Evolutionary conservation across 192 early-diverging fungal genomes (phyloP), one percentile per base, ranked within the genome.

Genomic region (Coemansia umbellata): DNA sequence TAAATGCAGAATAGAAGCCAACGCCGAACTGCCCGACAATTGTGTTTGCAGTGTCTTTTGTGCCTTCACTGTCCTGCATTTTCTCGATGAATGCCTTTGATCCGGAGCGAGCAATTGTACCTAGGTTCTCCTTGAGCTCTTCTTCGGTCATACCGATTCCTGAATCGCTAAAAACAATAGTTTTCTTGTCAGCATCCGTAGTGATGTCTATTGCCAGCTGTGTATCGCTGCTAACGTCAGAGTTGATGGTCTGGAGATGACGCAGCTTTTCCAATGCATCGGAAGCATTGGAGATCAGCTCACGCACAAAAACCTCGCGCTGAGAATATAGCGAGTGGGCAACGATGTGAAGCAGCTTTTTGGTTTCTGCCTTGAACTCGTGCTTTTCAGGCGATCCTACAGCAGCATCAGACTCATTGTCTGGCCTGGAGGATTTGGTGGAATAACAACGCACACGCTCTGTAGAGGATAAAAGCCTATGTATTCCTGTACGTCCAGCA

Each of bases 1-100:
- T 80, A 67, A 94, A 99, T 13, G 91, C 92, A 24, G 93, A 95
- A 81, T 99, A 99, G 78, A 99, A 99, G 27, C 97, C 95, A 23
- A 98, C 95, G 85, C 97, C 97, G 74, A 99, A 99, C 78, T 99
- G 93, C 36, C 97, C 97, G 53, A 96, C 95, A 53, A 96, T 79
- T 23, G 83, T 81, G 69, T 81, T 80, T 30, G 84, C 86, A 31
- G 79, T 74, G 66, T 83, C 81, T 59, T 58, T 63, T 26, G 69
- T 64, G 19, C 69, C 62, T 8, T 50, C 53, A 26, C 53, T 63
- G 14, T 82, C 56, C 42, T 66, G 60, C 58, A 72, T 81, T 55
- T 93, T 85, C 28, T 89, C 82, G 43, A 94, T 89, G 45, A 94
- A 62, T 14, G 85, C 81, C 52, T 89, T 78, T 2, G 97, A 98